Conservation (phyloP, 169 alveolate genomes). For the Plasmodium gaboni region DNA sequence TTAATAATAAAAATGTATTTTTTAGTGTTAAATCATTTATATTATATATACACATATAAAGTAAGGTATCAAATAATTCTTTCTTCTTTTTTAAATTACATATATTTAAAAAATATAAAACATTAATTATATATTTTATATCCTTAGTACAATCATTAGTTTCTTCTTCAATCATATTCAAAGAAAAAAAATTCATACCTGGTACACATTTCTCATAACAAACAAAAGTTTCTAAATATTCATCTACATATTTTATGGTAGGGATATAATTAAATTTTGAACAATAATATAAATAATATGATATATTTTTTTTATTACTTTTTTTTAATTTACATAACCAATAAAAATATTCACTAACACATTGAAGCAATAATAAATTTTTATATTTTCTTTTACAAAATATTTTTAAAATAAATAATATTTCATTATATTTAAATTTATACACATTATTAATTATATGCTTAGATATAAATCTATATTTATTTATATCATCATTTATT, state of each 20-base stretch:
- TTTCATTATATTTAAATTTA: constrained; percentile 56
- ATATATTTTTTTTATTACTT: constrained; percentile 27
- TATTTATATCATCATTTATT: constrained; percentile 32
- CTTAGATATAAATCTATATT: constrained; percentile 60
- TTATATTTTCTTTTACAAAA: constrained; percentile 54
- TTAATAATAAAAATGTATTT: constrained; percentile 32
- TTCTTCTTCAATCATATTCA: constrained; percentile 66
- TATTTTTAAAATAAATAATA: constrained; percentile 38
- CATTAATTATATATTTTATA: constrained; percentile 35
- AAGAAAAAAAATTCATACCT: not conserved
- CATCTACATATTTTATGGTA: constrained; percentile 37
- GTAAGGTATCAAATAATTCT: constrained; percentile 13
- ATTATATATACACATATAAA: constrained; percentile 62
- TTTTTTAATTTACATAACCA: constrained; percentile 65
- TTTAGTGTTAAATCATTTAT: constrained; percentile 25
- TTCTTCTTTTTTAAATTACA: constrained; percentile 40
- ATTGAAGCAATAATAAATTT: constrained; percentile 48
- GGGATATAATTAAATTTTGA: constrained; percentile 52
- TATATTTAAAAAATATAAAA: constrained; percentile 47
- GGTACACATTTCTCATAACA: not conserved
- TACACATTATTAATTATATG: constrained; percentile 30
- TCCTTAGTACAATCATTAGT: constrained; percentile 24
- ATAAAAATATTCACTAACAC: constrained; percentile 65
- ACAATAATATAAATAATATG: constrained; percentile 44
- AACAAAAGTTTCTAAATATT: constrained; percentile 12